Conservation (phyloP, 768 basidiomycete genomes). For the Kwoniella mangroviensis region DNA sequence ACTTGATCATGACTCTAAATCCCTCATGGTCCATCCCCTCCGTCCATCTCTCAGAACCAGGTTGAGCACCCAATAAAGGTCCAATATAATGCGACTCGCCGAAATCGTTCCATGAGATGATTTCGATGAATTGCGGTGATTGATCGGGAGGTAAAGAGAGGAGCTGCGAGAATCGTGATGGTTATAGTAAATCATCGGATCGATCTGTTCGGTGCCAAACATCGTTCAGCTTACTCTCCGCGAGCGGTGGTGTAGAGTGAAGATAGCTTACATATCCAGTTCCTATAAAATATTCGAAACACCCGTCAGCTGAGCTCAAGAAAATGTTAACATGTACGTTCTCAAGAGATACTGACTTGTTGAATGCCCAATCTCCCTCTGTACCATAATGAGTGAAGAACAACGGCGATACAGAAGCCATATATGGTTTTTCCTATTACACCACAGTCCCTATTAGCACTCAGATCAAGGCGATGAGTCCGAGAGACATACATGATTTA, state of each 20-base stretch:
- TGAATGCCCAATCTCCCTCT: slow-evolving; percentile 52
- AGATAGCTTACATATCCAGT: slow-evolving; percentile 53
- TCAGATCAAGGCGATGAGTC: not conserved
- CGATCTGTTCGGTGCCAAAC: slow-evolving; percentile 34
- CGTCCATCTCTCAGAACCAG: slow-evolving; percentile 56
- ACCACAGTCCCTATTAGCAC: not conserved
- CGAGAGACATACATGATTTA: slow-evolving; percentile 34
- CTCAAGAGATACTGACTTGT: slow-evolving; percentile 46
- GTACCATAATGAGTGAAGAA: slow-evolving; percentile 59
- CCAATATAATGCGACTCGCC: slow-evolving; percentile 56
- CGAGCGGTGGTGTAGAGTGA: not conserved
- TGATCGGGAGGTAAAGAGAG: slow-evolving; percentile 32
- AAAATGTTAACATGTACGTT: not conserved
- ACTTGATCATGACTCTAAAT: slow-evolving; percentile 48
- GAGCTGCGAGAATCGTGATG: slow-evolving; percentile 49
- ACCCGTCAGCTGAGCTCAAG: no score
- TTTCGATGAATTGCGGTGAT: slow-evolving; percentile 53
- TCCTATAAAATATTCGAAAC: slow-evolving; percentile 28
- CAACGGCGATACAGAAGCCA: slow-evolving; percentile 56
- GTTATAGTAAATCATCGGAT: slow-evolving; percentile 55
- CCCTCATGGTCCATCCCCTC: slow-evolving; percentile 50
- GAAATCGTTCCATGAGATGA: slow-evolving; percentile 58
- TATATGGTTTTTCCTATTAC: slow-evolving; percentile 51
- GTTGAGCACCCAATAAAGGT: slow-evolving; percentile 54
- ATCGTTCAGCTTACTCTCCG: no score